Percentiles rank a stretch among this genome's conserved stretches.
Evolutionary conservation across 1,139 yeast genomes (phyloP).

Genomic region (Yamadazyma dendronema): DNA sequence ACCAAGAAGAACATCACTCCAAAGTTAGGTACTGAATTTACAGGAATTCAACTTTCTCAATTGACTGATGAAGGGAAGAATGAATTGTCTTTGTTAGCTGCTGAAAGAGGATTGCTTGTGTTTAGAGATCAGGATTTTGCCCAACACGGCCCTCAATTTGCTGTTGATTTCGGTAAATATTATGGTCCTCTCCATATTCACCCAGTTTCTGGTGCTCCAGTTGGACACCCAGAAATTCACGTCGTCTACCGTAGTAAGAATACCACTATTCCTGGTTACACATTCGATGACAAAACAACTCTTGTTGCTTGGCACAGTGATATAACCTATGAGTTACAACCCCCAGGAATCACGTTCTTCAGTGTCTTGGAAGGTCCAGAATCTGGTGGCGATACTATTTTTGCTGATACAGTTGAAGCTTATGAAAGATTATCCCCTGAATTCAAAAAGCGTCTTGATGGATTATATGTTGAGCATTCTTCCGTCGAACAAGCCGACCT

Average conservation of each 20-base stretch:
- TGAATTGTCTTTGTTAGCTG: slow-evolving; percentile 63
- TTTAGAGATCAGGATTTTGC: slow-evolving; percentile 67
- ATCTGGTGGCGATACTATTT: slow-evolving; percentile 74
- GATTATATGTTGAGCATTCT: slow-evolving; percentile 61
- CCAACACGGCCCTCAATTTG: slow-evolving; percentile 52
- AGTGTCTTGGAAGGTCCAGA: slow-evolving; percentile 61
- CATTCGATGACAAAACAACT: slow-evolving; percentile 28
- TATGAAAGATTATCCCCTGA: slow-evolving; percentile 66
- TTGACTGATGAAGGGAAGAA: slow-evolving; percentile 53
- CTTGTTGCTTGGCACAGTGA: slow-evolving; percentile 63
- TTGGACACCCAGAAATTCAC: slow-evolving; percentile 57
- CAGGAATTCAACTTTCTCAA: slow-evolving; percentile 57
- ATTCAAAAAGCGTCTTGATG: slow-evolving; percentile 53
- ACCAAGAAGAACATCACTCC: slow-evolving; percentile 51
- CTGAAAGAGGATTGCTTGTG: slow-evolving; percentile 66
- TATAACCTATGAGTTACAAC: slow-evolving; percentile 67
- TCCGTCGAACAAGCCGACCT: slow-evolving; percentile 62
- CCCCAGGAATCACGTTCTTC: slow-evolving; percentile 66
- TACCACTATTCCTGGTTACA: slow-evolving; percentile 9
- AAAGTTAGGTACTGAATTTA: slow-evolving; percentile 62
- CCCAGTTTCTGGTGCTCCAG: slow-evolving; percentile 72
- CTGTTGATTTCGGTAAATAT: slow-evolving; percentile 55
- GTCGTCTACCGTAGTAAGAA: slow-evolving; percentile 56
- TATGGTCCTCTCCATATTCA: slow-evolving; percentile 73
- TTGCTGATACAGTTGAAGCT: slow-evolving; percentile 64